phyloP scores from a whole-genome alignment of 2,329 filamentous ascomycete genomes.

The Zymoseptoria brevis region DNA sequence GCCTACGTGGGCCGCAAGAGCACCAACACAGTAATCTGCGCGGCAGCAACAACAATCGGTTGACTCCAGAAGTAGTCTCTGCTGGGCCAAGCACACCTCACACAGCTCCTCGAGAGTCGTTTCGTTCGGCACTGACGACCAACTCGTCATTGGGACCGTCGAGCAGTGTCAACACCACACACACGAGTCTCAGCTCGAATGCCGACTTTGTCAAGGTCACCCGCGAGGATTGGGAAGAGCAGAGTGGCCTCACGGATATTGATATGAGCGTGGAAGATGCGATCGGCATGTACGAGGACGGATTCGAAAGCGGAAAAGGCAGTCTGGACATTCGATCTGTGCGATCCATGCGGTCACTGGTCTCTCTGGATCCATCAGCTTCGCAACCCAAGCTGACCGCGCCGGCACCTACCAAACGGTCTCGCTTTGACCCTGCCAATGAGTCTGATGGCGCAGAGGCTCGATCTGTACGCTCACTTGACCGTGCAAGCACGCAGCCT shows the following conservation, averaged over 20 bases:
- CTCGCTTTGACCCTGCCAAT: neutral
- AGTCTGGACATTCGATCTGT: conserved; percentile 15
- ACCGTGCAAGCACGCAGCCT: neutral
- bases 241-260: conserved; percentile 28
- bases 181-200: conserved; percentile 71
- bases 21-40: conserved; percentile 23
- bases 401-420: neutral
- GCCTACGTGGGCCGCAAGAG: conserved; percentile 20
- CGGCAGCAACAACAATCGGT: conserved; percentile 5
- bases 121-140: conserved; percentile 53
- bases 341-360: conserved; percentile 10
- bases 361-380: conserved; percentile 11
- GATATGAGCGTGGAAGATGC: conserved; percentile 54
- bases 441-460: neutral
- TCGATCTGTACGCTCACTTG: neutral
- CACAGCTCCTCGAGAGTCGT: conserved; percentile 46
- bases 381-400: conserved; percentile 13
- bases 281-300: conserved; percentile 53
- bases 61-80: conserved; percentile 13
- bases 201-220: conserved; percentile 61
- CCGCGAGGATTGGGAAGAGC: conserved; percentile 33
- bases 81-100: conserved; percentile 23
- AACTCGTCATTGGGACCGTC: conserved; percentile 49
- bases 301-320: conserved; percentile 35
- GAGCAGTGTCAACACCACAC: conserved; percentile 60